These are phyloP conservation scores for Raphanus hybrid DNA, from an alignment of 441 rosid genomes.

Conservation along the genomic window DNA sequence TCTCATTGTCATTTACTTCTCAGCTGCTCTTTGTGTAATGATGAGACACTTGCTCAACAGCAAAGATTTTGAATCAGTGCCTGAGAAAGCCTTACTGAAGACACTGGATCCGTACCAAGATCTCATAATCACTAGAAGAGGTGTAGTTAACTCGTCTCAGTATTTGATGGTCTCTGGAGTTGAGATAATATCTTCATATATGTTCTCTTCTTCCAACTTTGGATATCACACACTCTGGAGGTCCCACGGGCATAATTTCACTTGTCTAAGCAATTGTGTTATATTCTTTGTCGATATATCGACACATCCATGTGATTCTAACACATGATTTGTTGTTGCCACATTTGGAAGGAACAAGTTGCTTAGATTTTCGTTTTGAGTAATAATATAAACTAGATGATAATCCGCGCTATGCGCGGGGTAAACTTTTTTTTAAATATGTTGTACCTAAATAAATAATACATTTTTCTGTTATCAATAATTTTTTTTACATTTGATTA, in stretches of 20 bases:
- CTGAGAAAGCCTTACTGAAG: conserved; percentile 45
- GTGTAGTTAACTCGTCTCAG: conserved; percentile 22
- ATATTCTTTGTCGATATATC: neutral
- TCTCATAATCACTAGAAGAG: conserved; percentile 44
- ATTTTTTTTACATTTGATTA: too few species aligned
- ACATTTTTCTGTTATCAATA: too few species aligned
- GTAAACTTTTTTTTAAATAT: too few species aligned
- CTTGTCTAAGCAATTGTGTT: conserved; percentile 16
- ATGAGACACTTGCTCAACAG: conserved; percentile 57
- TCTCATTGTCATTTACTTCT: conserved; percentile 52
- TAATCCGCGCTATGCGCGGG: too few species aligned
- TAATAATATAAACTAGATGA: neutral
- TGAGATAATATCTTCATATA: conserved; percentile 58
- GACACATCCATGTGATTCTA: conserved; percentile 18
- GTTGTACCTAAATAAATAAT: too few species aligned
- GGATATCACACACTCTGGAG: conserved; percentile 58
- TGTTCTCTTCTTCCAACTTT: conserved; percentile 52
- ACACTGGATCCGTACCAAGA: conserved; percentile 55
- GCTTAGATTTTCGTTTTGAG: neutral
- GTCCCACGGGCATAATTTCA: conserved; percentile 37
- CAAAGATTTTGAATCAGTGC: conserved; percentile 53
- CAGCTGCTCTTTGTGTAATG: conserved; percentile 57
- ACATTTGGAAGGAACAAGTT: neutral
- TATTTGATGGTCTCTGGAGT: conserved; percentile 53
- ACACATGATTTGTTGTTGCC: neutral